Evolutionary conservation across 2,329 filamentous ascomycete species (phyloP), one percentile per base, ranked within the genome.

Genomic region (Chaetomium sp.): DNA sequence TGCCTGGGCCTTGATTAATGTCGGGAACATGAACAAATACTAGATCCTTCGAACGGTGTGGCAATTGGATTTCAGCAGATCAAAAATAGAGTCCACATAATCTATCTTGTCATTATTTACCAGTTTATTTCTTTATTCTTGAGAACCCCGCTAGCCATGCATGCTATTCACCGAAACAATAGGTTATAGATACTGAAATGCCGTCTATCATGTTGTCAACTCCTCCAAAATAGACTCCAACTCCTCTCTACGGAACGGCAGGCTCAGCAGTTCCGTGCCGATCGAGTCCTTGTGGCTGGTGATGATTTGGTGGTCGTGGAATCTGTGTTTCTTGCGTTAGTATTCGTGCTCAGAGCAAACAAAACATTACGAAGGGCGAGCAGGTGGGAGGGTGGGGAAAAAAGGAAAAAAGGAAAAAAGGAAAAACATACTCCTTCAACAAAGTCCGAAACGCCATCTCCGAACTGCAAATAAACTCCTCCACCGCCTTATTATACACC

Each of bases 241-340:
- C 72, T 99, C 94, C 61, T 95, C 91, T 63, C 86, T 87, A 44
- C 86, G 79, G 67, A 97, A 90, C 0, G 94, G 94, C 11, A 96
- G 82, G 62, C 88, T 87, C 47, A 99, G 71, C 52, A 94, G 75
- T 69, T 97, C 94, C 2, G 87, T 91, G 3, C 94, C 94, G 55
- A 91, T 76, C 0, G 82, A 80, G 69, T 99, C 92, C 67, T 92
- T 92, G 59, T 85, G 83, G 59, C 88, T 95, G 54, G 89, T 89
- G 60, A 99, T 88, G 84, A 99, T 97, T 67, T 96, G 90, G 74
- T 99, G 94, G 66, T 99, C 94, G 68, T 96, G 90, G 70, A 99
- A 94, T 71, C 85, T 88, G 62, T 11, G 14, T 33, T 4, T 35
- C 7, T 12, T 53, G 6, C n/a, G 68, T 75, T 58, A 71, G 66